Evolutionary conservation across 257 asterid genomes (phyloP), one percentile per base, ranked within the genome.

Genomic region (Solanum commersonii): DNA sequence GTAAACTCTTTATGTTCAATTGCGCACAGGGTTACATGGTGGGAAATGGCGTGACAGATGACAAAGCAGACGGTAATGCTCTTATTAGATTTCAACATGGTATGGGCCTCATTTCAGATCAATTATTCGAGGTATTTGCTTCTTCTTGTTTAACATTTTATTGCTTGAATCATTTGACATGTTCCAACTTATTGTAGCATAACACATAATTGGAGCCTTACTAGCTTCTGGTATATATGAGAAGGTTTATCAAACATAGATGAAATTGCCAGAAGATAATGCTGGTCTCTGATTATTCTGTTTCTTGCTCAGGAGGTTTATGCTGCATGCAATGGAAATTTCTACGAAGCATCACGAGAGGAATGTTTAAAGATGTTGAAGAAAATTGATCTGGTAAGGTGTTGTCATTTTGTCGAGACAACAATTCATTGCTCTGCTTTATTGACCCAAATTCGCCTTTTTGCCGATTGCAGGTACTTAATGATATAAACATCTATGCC

Each of bases 21-120:
- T 81, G 29, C 29, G 87, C 93, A 96, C 95, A 97, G 99, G 99
- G 99, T 87, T 97, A 97, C 92, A 92, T 97, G 96, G 99, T 97
- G 89, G 99, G 99, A 88, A 97, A 97, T 92, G 99, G 99, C 88
- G 98, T 92, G 83, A 13, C 98, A 27, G 99, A 96, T 92, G 94
- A 92, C 0, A 89, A 29, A 74, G 81, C 92, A 90, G 99, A 97
- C 34, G 98, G 99, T 38, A 97, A 97, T 91, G 98, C 99, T 86
- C 92, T 97, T 82, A 93, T 97, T 83, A 98, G 98, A 71, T 97
- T 97, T 89, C 95, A 74, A 10, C 98, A 95, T 84, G 99, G 99
- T 73, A 97, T 97, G 99, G 99, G 98, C 89, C 98, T 97, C 67
- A 96, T 97, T 73, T 94, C 98, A 6, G 97, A 97, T 83, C 93